These are phyloP conservation scores for Talaromyces trachyspermus DNA, from an alignment of 495 filamentous ascomycete species.

Conservation along the genomic window DNA sequence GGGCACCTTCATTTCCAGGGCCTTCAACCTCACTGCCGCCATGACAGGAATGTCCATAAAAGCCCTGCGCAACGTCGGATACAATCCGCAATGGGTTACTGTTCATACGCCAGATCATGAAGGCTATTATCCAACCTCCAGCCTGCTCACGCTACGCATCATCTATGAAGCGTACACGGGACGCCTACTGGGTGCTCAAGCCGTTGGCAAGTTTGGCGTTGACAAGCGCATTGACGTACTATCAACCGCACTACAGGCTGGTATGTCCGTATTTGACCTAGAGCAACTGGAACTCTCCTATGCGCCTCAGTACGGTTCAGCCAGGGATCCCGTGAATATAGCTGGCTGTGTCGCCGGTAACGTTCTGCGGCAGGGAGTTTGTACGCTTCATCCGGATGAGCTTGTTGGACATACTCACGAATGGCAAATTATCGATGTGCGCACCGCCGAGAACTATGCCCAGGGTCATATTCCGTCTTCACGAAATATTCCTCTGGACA, in stretches of 20 bases:
- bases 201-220: background rate
- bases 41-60: background rate
- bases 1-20: conserved; percentile 2
- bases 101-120: background rate
- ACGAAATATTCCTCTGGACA: background rate
- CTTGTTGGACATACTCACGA: background rate
- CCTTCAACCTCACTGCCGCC: background rate
- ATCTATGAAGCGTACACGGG: background rate
- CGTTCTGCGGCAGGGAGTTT: background rate
- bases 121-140: background rate
- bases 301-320: background rate
- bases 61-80: background rate
- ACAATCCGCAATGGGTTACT: background rate
- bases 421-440: background rate
- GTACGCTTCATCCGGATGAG: background rate
- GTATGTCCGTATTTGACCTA: background rate
- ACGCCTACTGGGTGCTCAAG: background rate
- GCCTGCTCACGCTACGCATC: background rate
- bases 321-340: background rate
- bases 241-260: background rate
- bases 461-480: background rate
- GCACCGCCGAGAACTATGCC: background rate
- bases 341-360: background rate
- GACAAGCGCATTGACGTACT: background rate
- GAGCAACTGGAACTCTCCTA: background rate